These are phyloP conservation scores for Solanum paucissectum DNA, from an alignment of 257 asterid species.

Conservation along the genomic window DNA sequence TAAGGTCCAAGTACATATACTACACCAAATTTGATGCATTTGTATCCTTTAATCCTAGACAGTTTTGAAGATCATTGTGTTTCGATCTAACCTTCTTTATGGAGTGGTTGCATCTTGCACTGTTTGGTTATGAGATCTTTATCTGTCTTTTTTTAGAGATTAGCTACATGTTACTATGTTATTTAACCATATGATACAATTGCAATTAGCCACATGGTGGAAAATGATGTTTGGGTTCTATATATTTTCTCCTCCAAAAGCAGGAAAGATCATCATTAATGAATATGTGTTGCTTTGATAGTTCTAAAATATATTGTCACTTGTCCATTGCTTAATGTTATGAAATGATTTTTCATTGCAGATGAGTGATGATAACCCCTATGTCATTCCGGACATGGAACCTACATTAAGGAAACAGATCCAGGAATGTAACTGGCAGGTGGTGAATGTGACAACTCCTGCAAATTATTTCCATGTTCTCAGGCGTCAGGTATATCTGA, in stretches of 20 bases:
- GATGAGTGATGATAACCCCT: constrained; percentile 97
- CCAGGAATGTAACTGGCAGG: constrained; percentile 98
- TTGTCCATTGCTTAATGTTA: neutral
- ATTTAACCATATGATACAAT: neutral
- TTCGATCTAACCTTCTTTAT: neutral
- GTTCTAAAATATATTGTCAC: neutral
- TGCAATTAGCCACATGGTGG: neutral
- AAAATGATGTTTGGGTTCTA: neutral
- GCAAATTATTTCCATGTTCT: constrained; percentile 97
- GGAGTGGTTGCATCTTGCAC: neutral
- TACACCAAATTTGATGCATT: neutral
- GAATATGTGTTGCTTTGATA: neutral
- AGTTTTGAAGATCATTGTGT: neutral
- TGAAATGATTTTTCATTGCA: constrained; percentile 18
- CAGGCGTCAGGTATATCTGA: constrained; percentile 78
- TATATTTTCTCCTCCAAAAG: neutral
- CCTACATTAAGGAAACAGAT: constrained; percentile 80
- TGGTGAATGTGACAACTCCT: constrained; percentile 97
- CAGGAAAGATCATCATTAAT: neutral
- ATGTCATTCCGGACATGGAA: constrained; percentile 93
- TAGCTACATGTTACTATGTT: neutral
- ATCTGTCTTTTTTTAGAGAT: neutral
- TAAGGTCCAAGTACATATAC: neutral
- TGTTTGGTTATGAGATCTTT: neutral
- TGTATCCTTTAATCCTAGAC: neutral